Base-by-base conservation (phyloP, 768 basidiomycete genomes). In the Termitomyces sp. region DNA sequence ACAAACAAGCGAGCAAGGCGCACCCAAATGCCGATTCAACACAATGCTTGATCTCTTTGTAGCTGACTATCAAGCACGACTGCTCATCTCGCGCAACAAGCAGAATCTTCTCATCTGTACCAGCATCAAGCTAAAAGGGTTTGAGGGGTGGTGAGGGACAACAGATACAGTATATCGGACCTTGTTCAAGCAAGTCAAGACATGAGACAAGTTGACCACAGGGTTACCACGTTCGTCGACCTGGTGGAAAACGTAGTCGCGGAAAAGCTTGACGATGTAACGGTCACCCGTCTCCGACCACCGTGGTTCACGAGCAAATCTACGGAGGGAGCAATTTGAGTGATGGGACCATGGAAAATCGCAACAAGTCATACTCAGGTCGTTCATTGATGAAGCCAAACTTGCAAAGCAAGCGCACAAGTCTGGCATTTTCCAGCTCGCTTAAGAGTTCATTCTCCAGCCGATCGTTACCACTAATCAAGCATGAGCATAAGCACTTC, bases 201-300 rank as follows among this genome's bases (percentile, higher is more conserved):
- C 95, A 74, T 98, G 95, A 0, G 87, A 83, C 59, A 99, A 74
- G 68, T 95, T 95, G 56, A 98, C 79, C 18, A 97, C 85, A 0
- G 97, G 95, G 53, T 89, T 86, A 10, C 93, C 92, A 63, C 84
- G 81, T 67, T 94, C 92, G 62, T 97, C 95, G 42, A 97, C 89
- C 71, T 97, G 95, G 69, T 99, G 97, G 73, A 99, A 99, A 26
- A 99, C 95, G 65, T 91, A 95, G 72, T 99, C 97, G 18, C 97
- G 84, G 82, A 99, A 98, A 46, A 99, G 82, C 79, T 97, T 98
- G 78, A 99, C 83, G 69, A 98, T 93, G 70, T 99, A 99, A 60
- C 96, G 79, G 68, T 99, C 97, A 2, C 97, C 97, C 0, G 97
- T 98, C 69, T 99, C 97, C 13, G 95, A 95, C 97, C 97, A 99